A percentile compares a stretch with the other conserved stretches of the same genome.
These are phyloP conservation scores for Polytrichum formosum DNA, from an alignment of 225 moss, liverwort and hornwort genomes.

Conservation along the genomic window DNA sequence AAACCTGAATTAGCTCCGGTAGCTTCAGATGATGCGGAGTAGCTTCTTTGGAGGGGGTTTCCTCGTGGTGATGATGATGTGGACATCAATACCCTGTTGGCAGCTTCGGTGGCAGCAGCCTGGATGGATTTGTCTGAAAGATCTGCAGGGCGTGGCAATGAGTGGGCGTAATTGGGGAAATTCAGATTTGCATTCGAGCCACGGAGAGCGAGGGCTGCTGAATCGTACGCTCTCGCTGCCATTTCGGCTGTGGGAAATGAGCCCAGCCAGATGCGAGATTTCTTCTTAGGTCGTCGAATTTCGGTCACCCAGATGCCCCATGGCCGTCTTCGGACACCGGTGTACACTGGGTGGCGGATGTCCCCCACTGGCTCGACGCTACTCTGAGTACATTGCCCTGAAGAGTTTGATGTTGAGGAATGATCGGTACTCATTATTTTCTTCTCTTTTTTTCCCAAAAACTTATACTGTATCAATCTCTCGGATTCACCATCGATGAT, in stretches of 20 bases:
- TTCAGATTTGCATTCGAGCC: conserved; percentile 6
- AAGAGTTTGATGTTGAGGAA: background rate
- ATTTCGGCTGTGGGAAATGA: conserved; percentile 9
- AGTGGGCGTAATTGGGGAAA: conserved; percentile 7
- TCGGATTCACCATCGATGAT: background rate
- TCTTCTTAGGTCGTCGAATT: conserved; percentile 15
- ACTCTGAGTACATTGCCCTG: background rate
- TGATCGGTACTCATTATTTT: background rate
- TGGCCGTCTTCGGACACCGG: conserved; percentile 13
- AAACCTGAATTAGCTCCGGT: background rate
- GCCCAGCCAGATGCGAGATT: conserved; percentile 16
- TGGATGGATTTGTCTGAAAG: conserved; percentile 20
- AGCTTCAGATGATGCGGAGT: background rate
- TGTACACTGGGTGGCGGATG: conserved; percentile 9
- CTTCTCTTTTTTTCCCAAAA: background rate
- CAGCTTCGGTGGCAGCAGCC: conserved; percentile 18
- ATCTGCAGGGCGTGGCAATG: conserved; percentile 17
- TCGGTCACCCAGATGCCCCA: conserved; percentile 23
- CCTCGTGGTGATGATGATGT: background rate
- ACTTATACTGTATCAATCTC: background rate
- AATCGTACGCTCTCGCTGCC: conserved; percentile 9
- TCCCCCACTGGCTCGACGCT: background rate
- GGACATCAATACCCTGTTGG: conserved; percentile 1
- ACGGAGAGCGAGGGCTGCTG: conserved; percentile 12
- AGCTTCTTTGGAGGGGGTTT: background rate